phyloP scores from a whole-genome alignment of 148 eudicot species.

The Euryodendron excelsum region DNA sequence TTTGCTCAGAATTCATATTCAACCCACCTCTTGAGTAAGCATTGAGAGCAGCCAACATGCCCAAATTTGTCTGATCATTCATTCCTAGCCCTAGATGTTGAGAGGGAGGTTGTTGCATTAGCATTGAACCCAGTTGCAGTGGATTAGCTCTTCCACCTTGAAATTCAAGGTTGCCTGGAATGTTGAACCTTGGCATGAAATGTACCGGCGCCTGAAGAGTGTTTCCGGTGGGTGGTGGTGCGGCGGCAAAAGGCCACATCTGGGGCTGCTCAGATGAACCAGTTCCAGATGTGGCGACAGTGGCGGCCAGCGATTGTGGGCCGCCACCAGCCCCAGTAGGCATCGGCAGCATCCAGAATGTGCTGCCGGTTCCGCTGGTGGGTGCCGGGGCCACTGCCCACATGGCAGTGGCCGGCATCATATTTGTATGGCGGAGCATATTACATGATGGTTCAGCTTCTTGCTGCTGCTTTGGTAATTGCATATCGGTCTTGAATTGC shows the following conservation, averaged over 20 bases:
- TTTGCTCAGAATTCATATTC: slow-evolving; percentile 40
- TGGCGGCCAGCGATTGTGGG: background rate
- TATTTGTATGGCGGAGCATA: slow-evolving; percentile 20
- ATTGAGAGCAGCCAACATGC: slow-evolving; percentile 64
- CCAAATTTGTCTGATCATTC: slow-evolving; percentile 49
- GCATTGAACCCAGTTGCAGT: slow-evolving; percentile 44
- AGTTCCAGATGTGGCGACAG: slow-evolving; percentile 14
- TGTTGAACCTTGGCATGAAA: slow-evolving; percentile 52
- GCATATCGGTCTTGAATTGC: slow-evolving; percentile 24
- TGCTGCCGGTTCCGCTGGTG: slow-evolving; percentile 26
- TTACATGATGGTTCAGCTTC: slow-evolving; percentile 23
- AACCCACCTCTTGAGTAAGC: slow-evolving; percentile 45
- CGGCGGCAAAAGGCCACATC: slow-evolving; percentile 48
- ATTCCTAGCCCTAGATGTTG: slow-evolving; percentile 59
- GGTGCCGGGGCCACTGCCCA: slow-evolving; percentile 50
- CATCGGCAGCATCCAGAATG: slow-evolving; percentile 59
- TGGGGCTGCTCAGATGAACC: slow-evolving; percentile 17
- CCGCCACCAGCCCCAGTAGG: slow-evolving; percentile 13
- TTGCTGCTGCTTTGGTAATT: slow-evolving; percentile 17
- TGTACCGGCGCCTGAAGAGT: slow-evolving; percentile 37
- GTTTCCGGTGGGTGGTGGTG: slow-evolving; percentile 16
- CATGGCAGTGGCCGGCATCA: slow-evolving; percentile 47
- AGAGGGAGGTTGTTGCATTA: slow-evolving; percentile 46
- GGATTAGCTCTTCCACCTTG: slow-evolving; percentile 39
- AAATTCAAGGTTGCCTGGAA: slow-evolving; percentile 39